These are phyloP conservation scores for Gloeopeniophorella convolvens DNA, from an alignment of 768 basidiomycete species.

Conservation along the genomic window DNA sequence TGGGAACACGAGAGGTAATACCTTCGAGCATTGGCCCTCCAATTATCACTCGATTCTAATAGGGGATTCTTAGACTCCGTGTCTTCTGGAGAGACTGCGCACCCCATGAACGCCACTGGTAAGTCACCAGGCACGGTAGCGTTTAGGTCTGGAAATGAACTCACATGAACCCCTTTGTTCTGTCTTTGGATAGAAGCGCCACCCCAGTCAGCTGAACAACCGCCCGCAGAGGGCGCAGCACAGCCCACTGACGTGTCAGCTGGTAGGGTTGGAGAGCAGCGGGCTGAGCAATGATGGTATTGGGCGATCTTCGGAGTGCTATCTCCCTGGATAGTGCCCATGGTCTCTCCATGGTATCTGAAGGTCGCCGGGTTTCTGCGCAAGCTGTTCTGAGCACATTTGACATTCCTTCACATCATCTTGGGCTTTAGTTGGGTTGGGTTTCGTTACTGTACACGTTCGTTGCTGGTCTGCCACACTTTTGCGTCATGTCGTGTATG, in stretches of 20 bases:
- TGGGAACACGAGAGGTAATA: constrained; percentile 8
- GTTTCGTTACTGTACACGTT: neutral
- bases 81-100: neutral
- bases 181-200: neutral
- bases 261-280: neutral
- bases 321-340: constrained; percentile 1
- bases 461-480: too few species aligned
- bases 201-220: neutral
- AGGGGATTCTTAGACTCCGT: constrained; percentile 3
- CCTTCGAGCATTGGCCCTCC: neutral
- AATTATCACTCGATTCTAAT: neutral
- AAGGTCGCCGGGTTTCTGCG: constrained; percentile 21
- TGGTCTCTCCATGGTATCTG: constrained; percentile 17
- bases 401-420: constrained; percentile 1
- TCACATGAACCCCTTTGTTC: constrained; percentile 6
- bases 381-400: constrained; percentile 9
- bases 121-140: neutral
- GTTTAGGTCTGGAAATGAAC: neutral
- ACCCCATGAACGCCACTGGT: constrained; percentile 12
- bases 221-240: neutral
- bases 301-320: constrained; percentile 20
- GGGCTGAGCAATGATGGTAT: constrained; percentile 15
- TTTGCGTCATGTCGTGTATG: too few species aligned
- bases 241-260: neutral
- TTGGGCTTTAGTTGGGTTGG: constrained; percentile 6